Evolutionary conservation across 495 filamentous ascomycete species (phyloP), one percentile per base, ranked within the genome.

Genomic region (Trichoderma gamsii): DNA sequence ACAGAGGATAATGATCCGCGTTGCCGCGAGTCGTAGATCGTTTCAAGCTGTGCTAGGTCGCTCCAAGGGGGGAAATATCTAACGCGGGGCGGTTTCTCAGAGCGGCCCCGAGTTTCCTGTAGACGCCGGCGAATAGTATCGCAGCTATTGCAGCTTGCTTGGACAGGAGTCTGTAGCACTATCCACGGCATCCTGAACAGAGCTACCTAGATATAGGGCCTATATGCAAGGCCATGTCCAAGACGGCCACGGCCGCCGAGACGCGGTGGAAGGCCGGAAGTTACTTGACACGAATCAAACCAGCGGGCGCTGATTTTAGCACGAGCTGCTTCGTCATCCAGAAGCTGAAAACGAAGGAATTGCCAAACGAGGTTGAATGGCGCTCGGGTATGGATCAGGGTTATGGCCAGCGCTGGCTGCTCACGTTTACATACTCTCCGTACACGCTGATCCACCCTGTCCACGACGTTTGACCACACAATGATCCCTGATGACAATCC

Each of bases 11-110:
- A 1, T 61, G 56, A 61, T 61, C 56, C 56, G 27, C 56, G 56
- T 23, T 25, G 15, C 80, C 80, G 80, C 75, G 74, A 75, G 76
- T 76, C 73, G 75, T 75, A 72, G 71, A 74, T 79, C 78, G 80
- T 82, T 80, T 82, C 80, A 82, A 80, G 76, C 78, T 71, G 69
- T 66, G 75, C 73, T 74, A 70, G 64, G 64, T 73, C 73, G 72
- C 70, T 41, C 49, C 29, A 59, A 59, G 12, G 32, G 49, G n/a
- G 46, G 49, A 25, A 23, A 11, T 56, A 44, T 61, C 32, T 25
- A 15, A 27, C 49, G 27, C 27, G 66, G 49, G 49, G 44, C 32
- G 32, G 66, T 29, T 44, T 41, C 32, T 49, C 15, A 27, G 21
- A 38, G 56, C 56, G 56, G 6, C 25, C n/a, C 27, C 15, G n/a